phyloP scores from a whole-genome alignment of 164 flowering plant genomes.

The Vitis riparia region DNA sequence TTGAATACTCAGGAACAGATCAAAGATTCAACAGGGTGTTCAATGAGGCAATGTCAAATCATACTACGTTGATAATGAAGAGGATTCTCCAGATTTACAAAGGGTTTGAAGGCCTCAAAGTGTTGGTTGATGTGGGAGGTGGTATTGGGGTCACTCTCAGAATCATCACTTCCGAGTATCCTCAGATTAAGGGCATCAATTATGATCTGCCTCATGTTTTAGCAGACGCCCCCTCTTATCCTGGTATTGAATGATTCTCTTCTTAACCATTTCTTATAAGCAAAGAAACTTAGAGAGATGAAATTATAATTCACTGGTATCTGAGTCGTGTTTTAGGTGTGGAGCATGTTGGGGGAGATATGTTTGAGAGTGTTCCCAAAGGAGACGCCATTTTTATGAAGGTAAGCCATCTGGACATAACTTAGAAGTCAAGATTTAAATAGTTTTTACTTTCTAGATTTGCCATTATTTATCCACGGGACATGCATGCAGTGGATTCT shows the following conservation, averaged over 20 bases:
- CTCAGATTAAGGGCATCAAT: slow-evolving; percentile 27
- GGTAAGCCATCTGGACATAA: slow-evolving; percentile 3
- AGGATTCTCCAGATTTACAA: slow-evolving; percentile 25
- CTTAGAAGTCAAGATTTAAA: neutral
- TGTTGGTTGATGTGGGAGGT: slow-evolving; percentile 34
- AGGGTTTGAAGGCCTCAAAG: slow-evolving; percentile 30
- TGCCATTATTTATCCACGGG: too few species aligned
- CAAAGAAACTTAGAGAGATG: too few species aligned
- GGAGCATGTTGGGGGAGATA: slow-evolving; percentile 30
- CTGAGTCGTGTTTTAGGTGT: slow-evolving; percentile 3
- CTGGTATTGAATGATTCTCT: slow-evolving; percentile 5
- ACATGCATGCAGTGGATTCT: slow-evolving; percentile 17
- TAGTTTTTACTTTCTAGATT: too few species aligned
- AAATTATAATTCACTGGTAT: neutral
- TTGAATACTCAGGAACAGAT: slow-evolving; percentile 24
- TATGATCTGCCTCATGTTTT: slow-evolving; percentile 27
- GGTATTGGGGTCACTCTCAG: slow-evolving; percentile 26
- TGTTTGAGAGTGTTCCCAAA: slow-evolving; percentile 17
- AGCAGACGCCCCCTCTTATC: slow-evolving; percentile 17
- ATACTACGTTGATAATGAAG: slow-evolving; percentile 21
- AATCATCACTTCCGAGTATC: slow-evolving; percentile 22
- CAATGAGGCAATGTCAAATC: slow-evolving; percentile 28
- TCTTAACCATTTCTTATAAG: too few species aligned
- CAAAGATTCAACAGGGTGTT: slow-evolving; percentile 24
- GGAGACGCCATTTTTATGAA: slow-evolving; percentile 34